phyloP scores from a whole-genome alignment of 345 rosid genomes.

The Eucalyptus marginata region DNA sequence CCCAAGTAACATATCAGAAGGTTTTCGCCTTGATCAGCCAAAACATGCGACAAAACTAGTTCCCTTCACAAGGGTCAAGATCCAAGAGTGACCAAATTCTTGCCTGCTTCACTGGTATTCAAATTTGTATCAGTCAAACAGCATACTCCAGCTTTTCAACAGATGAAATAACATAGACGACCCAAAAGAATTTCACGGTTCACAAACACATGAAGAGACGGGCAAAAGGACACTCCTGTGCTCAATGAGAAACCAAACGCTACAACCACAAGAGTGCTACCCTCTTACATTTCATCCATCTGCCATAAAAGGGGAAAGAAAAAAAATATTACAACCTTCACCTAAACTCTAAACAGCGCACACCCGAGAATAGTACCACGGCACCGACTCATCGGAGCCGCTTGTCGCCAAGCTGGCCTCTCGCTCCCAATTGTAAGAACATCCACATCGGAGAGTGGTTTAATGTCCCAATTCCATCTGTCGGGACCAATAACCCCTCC shows the following conservation, averaged over 20 bases:
- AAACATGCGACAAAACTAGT: not conserved
- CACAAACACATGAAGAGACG: not conserved
- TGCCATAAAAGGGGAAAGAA: not conserved
- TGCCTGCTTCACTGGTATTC: not conserved
- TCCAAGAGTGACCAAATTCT: not conserved
- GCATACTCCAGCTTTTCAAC: not conserved
- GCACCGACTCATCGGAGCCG: constrained; percentile 68
- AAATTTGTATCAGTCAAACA: not conserved
- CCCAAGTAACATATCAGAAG: not conserved
- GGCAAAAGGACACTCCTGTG: not conserved
- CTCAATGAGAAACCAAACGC: not conserved
- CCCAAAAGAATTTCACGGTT: not conserved
- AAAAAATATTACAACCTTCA: not conserved
- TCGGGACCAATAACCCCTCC: constrained; percentile 98
- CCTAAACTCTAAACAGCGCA: constrained; percentile 65
- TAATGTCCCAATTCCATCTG: constrained; percentile 67
- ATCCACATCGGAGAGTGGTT: constrained; percentile 65
- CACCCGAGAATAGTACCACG: constrained; percentile 83
- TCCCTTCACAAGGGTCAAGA: not conserved
- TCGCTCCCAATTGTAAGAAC: constrained; percentile 47
- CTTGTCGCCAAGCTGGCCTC: constrained; percentile 71
- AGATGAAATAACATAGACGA: not conserved
- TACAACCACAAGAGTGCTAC: not conserved
- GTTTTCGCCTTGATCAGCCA: not conserved
- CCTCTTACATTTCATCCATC: not conserved